Evolutionary conservation across 176 grass and related monocot species (phyloP), one percentile per base, ranked within the genome.

Genomic region (Lolium rigidum): DNA sequence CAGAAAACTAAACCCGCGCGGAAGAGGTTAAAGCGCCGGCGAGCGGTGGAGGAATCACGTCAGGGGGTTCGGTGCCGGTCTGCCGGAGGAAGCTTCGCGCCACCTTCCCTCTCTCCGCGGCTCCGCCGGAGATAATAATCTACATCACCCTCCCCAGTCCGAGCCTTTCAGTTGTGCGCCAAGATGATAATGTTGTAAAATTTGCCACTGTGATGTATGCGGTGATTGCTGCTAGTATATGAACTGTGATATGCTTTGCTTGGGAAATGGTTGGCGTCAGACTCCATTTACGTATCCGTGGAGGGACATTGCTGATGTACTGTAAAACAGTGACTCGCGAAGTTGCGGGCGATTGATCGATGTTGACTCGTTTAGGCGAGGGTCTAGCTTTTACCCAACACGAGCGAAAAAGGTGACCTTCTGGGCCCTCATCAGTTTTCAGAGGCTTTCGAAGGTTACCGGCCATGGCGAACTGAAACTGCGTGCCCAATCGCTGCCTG

Each of bases 21-120:
- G 31, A 35, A 35, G 31, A 35, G 31, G 31, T 35, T 35, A 35
- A 65, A 24, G 16, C 4, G 26, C 25, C 25, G 51, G 83, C 61
- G 61, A 57, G 44, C 14, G 62, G 63, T 6, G 20, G 41, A 3
- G 60, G 7, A 67, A 76, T 76, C 38, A 37, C 73, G 35, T 83
- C 71, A 83, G 79, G 25, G 39, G 47, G 47, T 22, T 61, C 22
- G 72, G 74, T 54, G 65, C 49, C 1, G 8, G 4, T 63, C 62
- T 15, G 56, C 48, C 59, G 49, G 64, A 90, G 56, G 84, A 90
- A 87, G 89, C 89, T 90, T 89, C 88, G 21, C 47, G 35, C 12
- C 58, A 39, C 31, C 82, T 89, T 90, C 88, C 80, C 35, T 35
- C 26, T 28, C 26, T 28, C 26, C 26, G 26, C 26, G 26, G 26